Conservation (phyloP, 2,329 filamentous ascomycete species). For the Diplodia corticola region DNA sequence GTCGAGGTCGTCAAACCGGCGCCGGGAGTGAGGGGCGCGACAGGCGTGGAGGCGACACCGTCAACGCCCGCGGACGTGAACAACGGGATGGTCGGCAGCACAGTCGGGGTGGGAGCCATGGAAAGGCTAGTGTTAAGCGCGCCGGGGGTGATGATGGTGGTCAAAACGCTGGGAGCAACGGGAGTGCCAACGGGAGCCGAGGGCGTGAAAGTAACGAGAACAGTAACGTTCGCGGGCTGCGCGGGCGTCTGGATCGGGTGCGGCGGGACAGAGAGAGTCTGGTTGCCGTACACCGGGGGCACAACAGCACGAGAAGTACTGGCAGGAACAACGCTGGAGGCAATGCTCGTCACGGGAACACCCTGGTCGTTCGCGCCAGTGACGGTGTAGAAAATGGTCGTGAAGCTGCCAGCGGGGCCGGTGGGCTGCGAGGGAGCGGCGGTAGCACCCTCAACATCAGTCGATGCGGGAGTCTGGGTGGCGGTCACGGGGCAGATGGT, state of each 20-base stretch:
- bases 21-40: background rate
- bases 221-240: conserved; percentile 6
- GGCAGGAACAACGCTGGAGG: conserved; percentile 1
- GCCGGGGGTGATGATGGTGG: conserved; percentile 2
- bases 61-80: background rate
- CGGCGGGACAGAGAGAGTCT: background rate
- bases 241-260: background rate
- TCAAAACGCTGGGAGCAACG: background rate
- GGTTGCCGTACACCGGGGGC: background rate
- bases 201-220: conserved; percentile 4
- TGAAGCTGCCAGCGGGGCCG: background rate
- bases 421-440: background rate
- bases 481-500: conserved; percentile 26
- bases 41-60: background rate
- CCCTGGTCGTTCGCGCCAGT: background rate
- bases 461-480: conserved; percentile 19
- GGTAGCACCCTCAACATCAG: background rate
- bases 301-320: background rate
- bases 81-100: background rate
- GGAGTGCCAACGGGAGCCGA: background rate
- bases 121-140: conserved; percentile 8
- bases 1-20: conserved; percentile 9
- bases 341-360: background rate
- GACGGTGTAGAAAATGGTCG: conserved; percentile 2
- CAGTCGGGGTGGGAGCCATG: conserved; percentile 9